These are phyloP conservation scores for Lentinula raphanica DNA, from an alignment of 768 basidiomycete species.

Conservation along the genomic window DNA sequence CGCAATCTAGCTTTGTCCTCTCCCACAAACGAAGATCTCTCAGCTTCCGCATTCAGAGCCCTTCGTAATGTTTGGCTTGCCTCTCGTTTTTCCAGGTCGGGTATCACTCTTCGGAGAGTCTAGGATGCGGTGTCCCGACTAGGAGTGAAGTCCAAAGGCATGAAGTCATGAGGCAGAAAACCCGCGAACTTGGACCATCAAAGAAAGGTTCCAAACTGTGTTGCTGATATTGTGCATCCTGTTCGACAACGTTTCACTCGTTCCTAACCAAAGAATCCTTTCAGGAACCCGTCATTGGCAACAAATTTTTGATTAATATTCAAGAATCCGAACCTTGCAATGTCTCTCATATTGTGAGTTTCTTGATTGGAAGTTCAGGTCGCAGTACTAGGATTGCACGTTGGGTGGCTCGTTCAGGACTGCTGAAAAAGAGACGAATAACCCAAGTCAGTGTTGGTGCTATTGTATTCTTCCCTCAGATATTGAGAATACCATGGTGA, in stretches of 20 bases:
- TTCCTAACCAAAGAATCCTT: background rate
- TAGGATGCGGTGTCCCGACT: conserved; percentile 34
- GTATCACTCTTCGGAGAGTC: conserved; percentile 31
- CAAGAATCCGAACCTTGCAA: conserved; percentile 39
- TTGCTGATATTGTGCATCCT: conserved; percentile 19
- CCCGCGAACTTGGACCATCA: conserved; percentile 12
- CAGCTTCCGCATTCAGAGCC: conserved; percentile 24
- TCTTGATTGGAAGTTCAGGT: conserved; percentile 47
- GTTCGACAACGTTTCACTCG: conserved; percentile 8
- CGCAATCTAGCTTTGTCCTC: conserved; percentile 23
- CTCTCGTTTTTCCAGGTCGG: conserved; percentile 13
- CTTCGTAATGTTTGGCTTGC: conserved; percentile 29
- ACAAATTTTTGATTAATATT: conserved; percentile 37
- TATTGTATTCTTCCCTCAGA: conserved; percentile 8
- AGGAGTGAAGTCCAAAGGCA: conserved; percentile 34
- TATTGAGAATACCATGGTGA: background rate
- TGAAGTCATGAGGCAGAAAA: conserved; percentile 30
- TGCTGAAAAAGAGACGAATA: conserved; percentile 26
- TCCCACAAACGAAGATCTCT: conserved; percentile 13
- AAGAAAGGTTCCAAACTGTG: conserved; percentile 18
- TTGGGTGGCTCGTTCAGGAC: conserved; percentile 47
- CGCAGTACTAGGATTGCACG: conserved; percentile 51
- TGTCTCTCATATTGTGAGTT: conserved; percentile 43
- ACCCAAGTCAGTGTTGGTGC: conserved; percentile 16
- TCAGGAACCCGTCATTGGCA: conserved; percentile 45